These are phyloP conservation scores for Lipomyces yamadae DNA, from an alignment of 805 yeast species.

Conservation along the genomic window DNA sequence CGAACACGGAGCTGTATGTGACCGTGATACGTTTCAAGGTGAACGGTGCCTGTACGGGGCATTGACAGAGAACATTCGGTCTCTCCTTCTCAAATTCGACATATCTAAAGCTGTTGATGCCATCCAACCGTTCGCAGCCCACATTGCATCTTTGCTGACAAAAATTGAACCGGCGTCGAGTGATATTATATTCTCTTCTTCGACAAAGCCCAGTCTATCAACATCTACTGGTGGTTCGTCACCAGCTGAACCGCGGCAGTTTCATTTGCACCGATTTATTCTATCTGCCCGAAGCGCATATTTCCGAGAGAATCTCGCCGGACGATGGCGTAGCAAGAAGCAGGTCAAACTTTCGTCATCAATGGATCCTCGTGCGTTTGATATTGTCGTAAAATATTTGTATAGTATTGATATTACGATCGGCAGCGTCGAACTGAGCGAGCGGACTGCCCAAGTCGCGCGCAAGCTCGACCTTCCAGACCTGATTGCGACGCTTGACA, in stretches of 20 bases:
- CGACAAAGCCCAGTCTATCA: not conserved
- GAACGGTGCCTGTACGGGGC: slow-evolving; percentile 81
- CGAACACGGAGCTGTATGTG: slow-evolving; percentile 74
- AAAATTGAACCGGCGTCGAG: slow-evolving; percentile 38
- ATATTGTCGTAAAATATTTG: slow-evolving; percentile 44
- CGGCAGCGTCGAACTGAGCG: slow-evolving; percentile 42
- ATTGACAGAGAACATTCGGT: slow-evolving; percentile 65
- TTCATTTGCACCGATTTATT: slow-evolving; percentile 41
- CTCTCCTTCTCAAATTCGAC: slow-evolving; percentile 61
- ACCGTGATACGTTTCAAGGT: slow-evolving; percentile 81
- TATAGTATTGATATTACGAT: slow-evolving; percentile 50
- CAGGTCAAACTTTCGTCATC: slow-evolving; percentile 39
- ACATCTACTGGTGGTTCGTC: not conserved
- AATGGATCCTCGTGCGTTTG: slow-evolving; percentile 41
- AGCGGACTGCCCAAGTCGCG: slow-evolving; percentile 46
- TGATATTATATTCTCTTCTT: slow-evolving; percentile 41
- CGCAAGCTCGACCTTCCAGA: slow-evolving; percentile 47
- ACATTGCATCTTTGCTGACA: slow-evolving; percentile 56
- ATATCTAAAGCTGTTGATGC: slow-evolving; percentile 70
- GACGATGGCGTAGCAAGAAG: slow-evolving; percentile 41
- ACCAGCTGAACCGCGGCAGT: slow-evolving; percentile 12
- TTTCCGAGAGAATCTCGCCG: slow-evolving; percentile 42
- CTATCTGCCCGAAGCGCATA: slow-evolving; percentile 43
- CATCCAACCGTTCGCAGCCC: slow-evolving; percentile 74
- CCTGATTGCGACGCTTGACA: slow-evolving; percentile 48